Evolutionary conservation across 257 asterid species (phyloP).

Genomic region (Handroanthus guayacan): DNA sequence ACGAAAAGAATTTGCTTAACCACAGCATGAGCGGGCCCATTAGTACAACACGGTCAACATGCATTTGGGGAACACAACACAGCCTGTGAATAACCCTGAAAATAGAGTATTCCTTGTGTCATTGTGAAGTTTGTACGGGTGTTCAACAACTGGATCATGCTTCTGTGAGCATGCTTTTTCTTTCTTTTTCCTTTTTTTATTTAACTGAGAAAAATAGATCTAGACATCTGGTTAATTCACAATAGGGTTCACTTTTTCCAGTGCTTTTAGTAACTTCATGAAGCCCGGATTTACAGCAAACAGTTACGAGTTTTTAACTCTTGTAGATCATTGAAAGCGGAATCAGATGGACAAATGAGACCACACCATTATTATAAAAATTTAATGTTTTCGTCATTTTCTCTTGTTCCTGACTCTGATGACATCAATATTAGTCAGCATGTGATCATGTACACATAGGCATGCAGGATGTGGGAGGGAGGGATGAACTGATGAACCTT

Average conservation of each 20-base stretch:
- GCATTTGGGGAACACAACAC: neutral
- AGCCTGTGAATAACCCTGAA: too few species aligned
- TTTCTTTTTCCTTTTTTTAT: neutral
- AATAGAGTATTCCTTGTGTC: too few species aligned
- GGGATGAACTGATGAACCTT: neutral
- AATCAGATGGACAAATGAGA: conserved; percentile 2
- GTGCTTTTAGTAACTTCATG: neutral
- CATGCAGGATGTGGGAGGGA: neutral
- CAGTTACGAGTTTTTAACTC: neutral
- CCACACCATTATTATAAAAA: neutral
- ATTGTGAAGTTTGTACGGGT: too few species aligned
- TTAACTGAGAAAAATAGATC: neutral
- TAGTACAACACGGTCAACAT: too few species aligned
- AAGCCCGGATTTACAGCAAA: neutral
- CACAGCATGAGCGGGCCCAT: too few species aligned
- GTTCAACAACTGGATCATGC: too few species aligned
- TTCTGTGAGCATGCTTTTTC: too few species aligned
- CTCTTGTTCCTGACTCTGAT: neutral
- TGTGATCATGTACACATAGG: neutral
- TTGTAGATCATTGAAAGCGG: neutral
- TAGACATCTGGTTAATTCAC: neutral
- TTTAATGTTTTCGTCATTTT: neutral
- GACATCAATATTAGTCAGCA: neutral
- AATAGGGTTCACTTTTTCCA: neutral
- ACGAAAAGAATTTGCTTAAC: neutral